phyloP scores from a whole-genome alignment of 352 stramenopile species.

The Phytophthora rubi region DNA sequence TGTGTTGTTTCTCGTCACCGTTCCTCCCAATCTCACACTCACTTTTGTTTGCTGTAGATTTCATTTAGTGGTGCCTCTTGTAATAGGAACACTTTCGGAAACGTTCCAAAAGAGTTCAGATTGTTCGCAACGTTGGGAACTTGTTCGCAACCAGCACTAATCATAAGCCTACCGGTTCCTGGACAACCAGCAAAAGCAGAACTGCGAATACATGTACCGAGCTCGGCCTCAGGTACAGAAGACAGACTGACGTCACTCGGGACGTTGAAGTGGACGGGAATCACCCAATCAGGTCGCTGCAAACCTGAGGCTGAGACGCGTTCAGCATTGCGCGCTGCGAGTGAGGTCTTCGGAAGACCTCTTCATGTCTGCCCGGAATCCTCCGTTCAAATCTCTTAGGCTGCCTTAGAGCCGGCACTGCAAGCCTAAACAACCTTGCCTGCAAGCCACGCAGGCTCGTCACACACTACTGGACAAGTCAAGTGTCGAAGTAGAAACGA shows the following conservation, averaged over 20 bases:
- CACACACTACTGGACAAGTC: slow-evolving; percentile 1
- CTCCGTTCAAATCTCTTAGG: slow-evolving; percentile 9
- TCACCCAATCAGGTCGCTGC: slow-evolving; percentile 1
- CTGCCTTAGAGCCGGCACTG: not conserved
- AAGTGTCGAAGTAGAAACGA: slow-evolving; percentile 12
- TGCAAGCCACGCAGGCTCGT: slow-evolving; percentile 13
- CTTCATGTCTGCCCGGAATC: slow-evolving; percentile 16
- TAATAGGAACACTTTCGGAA: too few relatives aligned
- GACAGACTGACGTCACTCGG: too few relatives aligned
- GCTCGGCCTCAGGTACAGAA: too few relatives aligned
- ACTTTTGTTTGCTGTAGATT: too few relatives aligned
- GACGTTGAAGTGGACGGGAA: slow-evolving; percentile 15
- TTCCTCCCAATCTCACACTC: too few relatives aligned
- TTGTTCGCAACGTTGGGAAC: too few relatives aligned
- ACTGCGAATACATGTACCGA: too few relatives aligned
- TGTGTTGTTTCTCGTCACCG: too few relatives aligned
- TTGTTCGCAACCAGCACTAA: not conserved
- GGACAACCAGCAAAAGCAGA: too few relatives aligned
- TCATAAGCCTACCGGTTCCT: too few relatives aligned
- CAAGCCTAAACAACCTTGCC: not conserved
- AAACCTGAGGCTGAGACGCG: slow-evolving; percentile 9
- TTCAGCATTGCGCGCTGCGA: slow-evolving; percentile 2
- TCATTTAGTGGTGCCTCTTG: too few relatives aligned
- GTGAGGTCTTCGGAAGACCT: slow-evolving; percentile 2
- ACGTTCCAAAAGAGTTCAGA: too few relatives aligned